Evolutionary conservation across 139 green algal species (phyloP).

Genomic region (Ettlia oleoabundans): DNA sequence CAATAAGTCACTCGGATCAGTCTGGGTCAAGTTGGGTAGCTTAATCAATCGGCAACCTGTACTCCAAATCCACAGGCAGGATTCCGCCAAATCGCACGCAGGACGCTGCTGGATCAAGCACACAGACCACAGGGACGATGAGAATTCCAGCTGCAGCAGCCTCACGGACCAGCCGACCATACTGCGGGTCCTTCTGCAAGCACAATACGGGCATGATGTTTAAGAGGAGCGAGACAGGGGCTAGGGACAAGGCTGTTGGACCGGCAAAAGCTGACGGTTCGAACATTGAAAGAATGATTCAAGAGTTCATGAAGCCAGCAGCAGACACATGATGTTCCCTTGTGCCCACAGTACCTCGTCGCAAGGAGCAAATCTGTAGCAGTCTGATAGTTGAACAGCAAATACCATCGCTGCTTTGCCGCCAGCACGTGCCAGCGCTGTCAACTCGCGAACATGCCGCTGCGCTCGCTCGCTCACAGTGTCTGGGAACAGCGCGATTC

Average conservation of each 20-base stretch:
- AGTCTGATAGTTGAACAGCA: slow-evolving; percentile 67
- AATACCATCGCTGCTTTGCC: slow-evolving; percentile 58
- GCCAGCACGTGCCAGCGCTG: not conserved
- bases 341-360: not conserved
- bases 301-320: too few species aligned
- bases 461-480: slow-evolving; percentile 63
- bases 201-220: too few species aligned
- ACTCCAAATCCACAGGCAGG: slow-evolving; percentile 27
- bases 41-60: too few species aligned
- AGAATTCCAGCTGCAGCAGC: slow-evolving; percentile 49
- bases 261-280: too few species aligned
- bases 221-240: too few species aligned
- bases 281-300: too few species aligned
- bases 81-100: not conserved
- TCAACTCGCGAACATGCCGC: slow-evolving; percentile 63
- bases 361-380: slow-evolving; percentile 59
- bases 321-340: too few species aligned
- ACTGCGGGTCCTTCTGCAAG: slow-evolving; percentile 58
- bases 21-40: too few species aligned
- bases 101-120: slow-evolving; percentile 6
- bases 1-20: too few species aligned
- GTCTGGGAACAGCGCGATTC: slow-evolving; percentile 72
- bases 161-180: slow-evolving; percentile 48
- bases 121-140: slow-evolving; percentile 40
- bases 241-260: too few species aligned